Conservation (phyloP, 495 filamentous ascomycete species). For the Trichoderma erinaceum region DNA sequence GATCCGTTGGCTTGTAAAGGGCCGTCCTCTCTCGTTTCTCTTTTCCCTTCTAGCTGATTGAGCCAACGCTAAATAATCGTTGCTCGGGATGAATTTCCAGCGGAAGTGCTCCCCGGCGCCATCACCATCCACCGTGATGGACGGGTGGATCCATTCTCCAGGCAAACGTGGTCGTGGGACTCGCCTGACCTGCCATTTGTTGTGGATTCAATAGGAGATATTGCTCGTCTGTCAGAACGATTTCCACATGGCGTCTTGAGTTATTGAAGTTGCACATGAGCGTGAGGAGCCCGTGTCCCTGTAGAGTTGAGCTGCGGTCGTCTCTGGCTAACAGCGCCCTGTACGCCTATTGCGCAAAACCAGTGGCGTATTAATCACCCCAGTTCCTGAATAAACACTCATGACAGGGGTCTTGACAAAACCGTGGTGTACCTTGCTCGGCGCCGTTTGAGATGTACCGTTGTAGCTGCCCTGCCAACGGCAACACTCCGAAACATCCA, state of each 20-base stretch:
- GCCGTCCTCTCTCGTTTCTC: not conserved
- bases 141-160: not conserved
- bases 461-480: too few species aligned
- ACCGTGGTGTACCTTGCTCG: too few species aligned
- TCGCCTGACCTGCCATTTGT: not conserved
- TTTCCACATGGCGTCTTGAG: not conserved
- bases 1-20: not conserved
- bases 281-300: not conserved
- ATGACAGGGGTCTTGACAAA: too few species aligned
- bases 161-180: not conserved
- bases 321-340: too few species aligned
- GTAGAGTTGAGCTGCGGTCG: too few species aligned
- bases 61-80: not conserved
- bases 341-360: too few species aligned
- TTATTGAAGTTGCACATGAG: not conserved
- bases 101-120: constrained; percentile 10
- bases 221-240: not conserved
- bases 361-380: too few species aligned
- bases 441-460: too few species aligned
- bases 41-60: not conserved
- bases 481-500: not conserved
- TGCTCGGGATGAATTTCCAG: not conserved
- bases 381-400: too few species aligned
- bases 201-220: not conserved
- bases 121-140: not conserved